Percentiles rank a stretch among this genome's conserved stretches.
phyloP scores from a whole-genome alignment of 306 rosid genomes.

The Ammopiptanthus mongolicus region DNA sequence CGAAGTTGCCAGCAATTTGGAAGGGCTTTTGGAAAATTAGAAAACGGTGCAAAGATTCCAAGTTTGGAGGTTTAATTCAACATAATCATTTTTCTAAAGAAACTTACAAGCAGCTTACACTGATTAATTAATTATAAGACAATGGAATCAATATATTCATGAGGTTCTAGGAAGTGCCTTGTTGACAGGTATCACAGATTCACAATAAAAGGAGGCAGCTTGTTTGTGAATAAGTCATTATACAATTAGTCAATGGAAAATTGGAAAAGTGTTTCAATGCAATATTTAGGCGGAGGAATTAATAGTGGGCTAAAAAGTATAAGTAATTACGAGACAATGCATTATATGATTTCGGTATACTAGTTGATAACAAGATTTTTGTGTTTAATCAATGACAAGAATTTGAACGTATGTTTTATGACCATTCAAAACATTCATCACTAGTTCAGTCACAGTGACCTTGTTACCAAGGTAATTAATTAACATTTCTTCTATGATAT shows the following conservation, averaged over 20 bases:
- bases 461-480: too few species aligned
- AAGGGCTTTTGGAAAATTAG: background rate
- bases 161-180: background rate
- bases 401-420: too few species aligned
- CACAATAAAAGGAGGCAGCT: background rate
- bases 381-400: too few species aligned
- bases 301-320: background rate
- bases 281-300: background rate
- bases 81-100: background rate
- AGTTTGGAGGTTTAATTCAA: background rate
- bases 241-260: background rate
- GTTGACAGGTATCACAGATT: background rate
- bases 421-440: too few species aligned
- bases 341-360: background rate
- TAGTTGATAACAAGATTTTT: too few species aligned
- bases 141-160: background rate
- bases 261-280: background rate
- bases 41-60: background rate
- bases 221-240: background rate
- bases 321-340: background rate
- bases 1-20: constrained; percentile 16
- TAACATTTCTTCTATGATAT: too few species aligned
- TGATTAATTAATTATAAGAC: background rate
- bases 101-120: constrained; percentile 7
- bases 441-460: too few species aligned